Evolutionary conservation across 306 rosid species (phyloP).

Genomic region (Fragaria iinumae): DNA sequence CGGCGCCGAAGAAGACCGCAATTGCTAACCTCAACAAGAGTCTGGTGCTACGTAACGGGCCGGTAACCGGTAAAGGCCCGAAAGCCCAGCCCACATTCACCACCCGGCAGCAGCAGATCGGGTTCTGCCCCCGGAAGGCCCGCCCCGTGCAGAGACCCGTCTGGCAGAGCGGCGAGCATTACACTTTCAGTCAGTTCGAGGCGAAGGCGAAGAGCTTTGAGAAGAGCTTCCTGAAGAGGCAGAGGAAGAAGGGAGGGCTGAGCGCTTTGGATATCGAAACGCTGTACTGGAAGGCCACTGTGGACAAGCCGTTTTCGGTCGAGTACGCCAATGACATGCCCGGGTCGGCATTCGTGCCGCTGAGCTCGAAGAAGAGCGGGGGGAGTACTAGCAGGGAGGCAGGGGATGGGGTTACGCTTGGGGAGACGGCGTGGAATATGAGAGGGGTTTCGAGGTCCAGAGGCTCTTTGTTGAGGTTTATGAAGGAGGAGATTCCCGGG

Average conservation of each 20-base stretch:
- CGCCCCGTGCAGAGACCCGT: conserved; percentile 85
- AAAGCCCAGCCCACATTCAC: conserved; percentile 78
- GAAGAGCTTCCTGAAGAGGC: conserved; percentile 53
- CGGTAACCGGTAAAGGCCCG: conserved; percentile 17
- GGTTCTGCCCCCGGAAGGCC: conserved; percentile 81
- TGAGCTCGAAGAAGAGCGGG: conserved; percentile 27
- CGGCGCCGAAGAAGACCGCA: conserved; percentile 73
- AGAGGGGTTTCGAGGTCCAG: conserved; percentile 77
- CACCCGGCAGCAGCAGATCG: conserved; percentile 99
- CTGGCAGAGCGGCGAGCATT: conserved; percentile 93
- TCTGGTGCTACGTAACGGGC: conserved; percentile 44
- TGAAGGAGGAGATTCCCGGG: conserved; percentile 99
- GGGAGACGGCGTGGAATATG: conserved; percentile 96
- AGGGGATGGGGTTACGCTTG: conserved; percentile 63
- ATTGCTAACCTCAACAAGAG: conserved; percentile 75
- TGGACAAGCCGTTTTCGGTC: conserved; percentile 85
- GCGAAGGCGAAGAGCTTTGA: conserved; percentile 80
- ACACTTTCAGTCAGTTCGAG: conserved; percentile 73
- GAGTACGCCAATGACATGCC: conserved; percentile 99
- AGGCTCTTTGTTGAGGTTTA: conserved; percentile 86
- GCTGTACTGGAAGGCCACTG: conserved; percentile 88
- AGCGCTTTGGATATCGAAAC: conserved; percentile 73
- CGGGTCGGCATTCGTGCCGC: conserved; percentile 78
- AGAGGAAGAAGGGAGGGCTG: conserved; percentile 41
- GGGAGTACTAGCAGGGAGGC: conserved; percentile 29